Conservation (phyloP, 2,329 filamentous ascomycete genomes). For the Neurospora sp. region DNA sequence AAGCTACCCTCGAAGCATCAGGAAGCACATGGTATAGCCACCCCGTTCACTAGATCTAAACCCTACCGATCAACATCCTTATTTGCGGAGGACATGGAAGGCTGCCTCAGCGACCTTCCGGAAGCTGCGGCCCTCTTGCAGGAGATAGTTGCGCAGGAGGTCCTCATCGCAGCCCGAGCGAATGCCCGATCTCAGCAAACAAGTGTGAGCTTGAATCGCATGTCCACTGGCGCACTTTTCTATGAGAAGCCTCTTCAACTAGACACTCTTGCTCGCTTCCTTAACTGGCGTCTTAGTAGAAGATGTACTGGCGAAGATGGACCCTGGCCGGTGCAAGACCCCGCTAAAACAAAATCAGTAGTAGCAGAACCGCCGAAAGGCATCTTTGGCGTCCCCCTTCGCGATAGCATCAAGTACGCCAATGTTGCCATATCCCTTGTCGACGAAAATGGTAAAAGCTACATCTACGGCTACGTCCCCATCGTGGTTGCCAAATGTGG, state of each 20-base stretch:
- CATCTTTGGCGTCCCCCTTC: conserved; percentile 90
- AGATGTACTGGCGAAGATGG: conserved; percentile 4
- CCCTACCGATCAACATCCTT: conserved; percentile 10
- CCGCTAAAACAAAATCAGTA: conserved; percentile 14
- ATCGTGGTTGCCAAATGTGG: conserved; percentile 98
- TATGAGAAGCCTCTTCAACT: conserved; percentile 9
- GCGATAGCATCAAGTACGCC: conserved; percentile 91
- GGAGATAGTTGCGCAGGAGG: conserved; percentile 7
- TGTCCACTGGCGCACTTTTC: neutral
- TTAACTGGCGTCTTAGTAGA: conserved; percentile 9
- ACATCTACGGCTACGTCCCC: conserved; percentile 96
- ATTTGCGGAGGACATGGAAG: conserved; percentile 15
- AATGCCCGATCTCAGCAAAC: conserved; percentile 11
- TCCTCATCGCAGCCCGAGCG: neutral
- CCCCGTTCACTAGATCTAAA: conserved; percentile 23
- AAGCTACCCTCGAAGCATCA: conserved; percentile 56
- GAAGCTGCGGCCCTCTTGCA: conserved; percentile 6
- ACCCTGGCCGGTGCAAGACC: conserved; percentile 4
- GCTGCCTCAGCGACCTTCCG: conserved; percentile 3
- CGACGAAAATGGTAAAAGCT: conserved; percentile 85
- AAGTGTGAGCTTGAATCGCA: conserved; percentile 16
- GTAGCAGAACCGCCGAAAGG: conserved; percentile 48
- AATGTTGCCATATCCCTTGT: conserved; percentile 96
- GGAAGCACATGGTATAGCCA: conserved; percentile 44
- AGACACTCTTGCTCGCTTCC: conserved; percentile 8